These are phyloP conservation scores for Larix kaempferi DNA, from an alignment of 75 land plant species.

Conservation along the genomic window DNA sequence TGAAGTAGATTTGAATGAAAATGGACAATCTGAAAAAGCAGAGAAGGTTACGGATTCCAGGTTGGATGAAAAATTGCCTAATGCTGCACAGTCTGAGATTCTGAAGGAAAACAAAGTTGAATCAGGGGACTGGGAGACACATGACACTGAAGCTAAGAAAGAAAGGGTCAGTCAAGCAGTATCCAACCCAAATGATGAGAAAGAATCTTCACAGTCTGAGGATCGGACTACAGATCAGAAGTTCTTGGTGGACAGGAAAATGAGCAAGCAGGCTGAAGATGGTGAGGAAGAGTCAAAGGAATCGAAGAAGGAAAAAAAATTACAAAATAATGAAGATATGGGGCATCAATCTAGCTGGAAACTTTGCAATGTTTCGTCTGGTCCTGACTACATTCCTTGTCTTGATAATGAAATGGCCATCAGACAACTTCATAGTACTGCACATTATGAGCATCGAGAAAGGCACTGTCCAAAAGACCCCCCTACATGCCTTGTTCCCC, in stretches of 20 bases:
- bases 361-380: slow-evolving; percentile 66
- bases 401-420: slow-evolving; percentile 63
- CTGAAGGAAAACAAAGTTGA: slow-evolving; percentile 36
- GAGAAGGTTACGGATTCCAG: slow-evolving; percentile 15
- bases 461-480: slow-evolving; percentile 64
- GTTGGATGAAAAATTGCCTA: slow-evolving; percentile 19
- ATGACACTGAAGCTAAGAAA: slow-evolving; percentile 49
- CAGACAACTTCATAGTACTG: slow-evolving; percentile 15
- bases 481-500: slow-evolving; percentile 61
- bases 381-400: slow-evolving; percentile 74
- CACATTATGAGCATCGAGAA: slow-evolving; percentile 65
- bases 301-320: slow-evolving; percentile 9
- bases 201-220: background rate
- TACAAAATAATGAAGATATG: background rate
- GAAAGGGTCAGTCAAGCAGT: slow-evolving; percentile 40
- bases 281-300: slow-evolving; percentile 11
- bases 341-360: slow-evolving; percentile 53
- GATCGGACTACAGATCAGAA: background rate
- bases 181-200: background rate
- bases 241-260: background rate
- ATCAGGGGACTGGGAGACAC: slow-evolving; percentile 52
- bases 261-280: background rate
- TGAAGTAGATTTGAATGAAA: background rate
- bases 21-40: background rate
- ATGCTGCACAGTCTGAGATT: slow-evolving; percentile 22